Base-by-base conservation (phyloP, 2,329 filamentous ascomycete species). In the Colletotrichum liriopes region DNA sequence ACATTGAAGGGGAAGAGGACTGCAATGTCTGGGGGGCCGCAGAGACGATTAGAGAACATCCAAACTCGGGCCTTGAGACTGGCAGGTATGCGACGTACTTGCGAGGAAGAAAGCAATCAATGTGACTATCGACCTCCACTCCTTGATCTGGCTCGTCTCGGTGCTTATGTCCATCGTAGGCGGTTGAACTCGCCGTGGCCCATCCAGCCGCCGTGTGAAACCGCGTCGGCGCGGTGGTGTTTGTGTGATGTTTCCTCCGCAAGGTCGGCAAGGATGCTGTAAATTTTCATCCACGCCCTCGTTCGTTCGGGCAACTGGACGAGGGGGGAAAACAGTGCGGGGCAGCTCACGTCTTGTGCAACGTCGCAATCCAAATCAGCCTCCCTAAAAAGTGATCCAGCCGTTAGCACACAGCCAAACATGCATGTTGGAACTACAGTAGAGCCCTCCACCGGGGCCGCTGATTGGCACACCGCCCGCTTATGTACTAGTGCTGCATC, bases 121-220 rank as follows among this genome's bases (percentile, higher is more conserved):
- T 0, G 92, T 93, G 68, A 94, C 81, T 61, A 94, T 93, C 20
- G 92, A 93, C 61, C 88, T 86, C 92, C 92, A 94, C 69, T 88
- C 81, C 66, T 80, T 87, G 76, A 94, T 93, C 75, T 86, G 81
- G 59, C 79, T 79, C 35, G 89, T 91, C 73, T 90, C 83, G 14
- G 87, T 60, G 23, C 60, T 63, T 32, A 72, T 69, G 78, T 66
- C 65, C 74, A 75, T 75, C 47, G 29, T 41, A 54, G 55, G 32
- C 23, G 45, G 3, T 14, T 32, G 59, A 55, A 29, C 49, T 23
- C 26, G 11, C 45, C 29, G 8, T 9, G 23, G 8, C 26, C 29
- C 59, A 51, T 54, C 58, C 51, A 59, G 41, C 37, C 58, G 32
- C 49, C 29, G 54, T 43, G 49, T 23, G 16, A 23, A 49, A 14